These are phyloP conservation scores for Tulasnella sp. DNA, from an alignment of 768 basidiomycete species.

Conservation along the genomic window DNA sequence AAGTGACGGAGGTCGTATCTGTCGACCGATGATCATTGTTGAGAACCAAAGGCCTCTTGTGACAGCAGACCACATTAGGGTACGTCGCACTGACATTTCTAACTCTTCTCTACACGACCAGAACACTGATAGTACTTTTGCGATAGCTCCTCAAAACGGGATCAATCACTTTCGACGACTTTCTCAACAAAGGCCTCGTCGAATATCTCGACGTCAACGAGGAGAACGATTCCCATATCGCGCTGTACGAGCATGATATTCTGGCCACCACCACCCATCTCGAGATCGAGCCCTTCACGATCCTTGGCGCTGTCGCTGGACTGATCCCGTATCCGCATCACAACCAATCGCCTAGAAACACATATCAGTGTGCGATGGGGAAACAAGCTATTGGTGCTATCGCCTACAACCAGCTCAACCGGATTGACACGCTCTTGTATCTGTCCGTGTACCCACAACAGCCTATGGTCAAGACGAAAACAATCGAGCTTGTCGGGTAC, in stretches of 20 bases:
- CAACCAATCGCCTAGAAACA: slow-evolving; percentile 98
- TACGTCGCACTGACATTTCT: slow-evolving; percentile 29
- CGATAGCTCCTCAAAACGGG: slow-evolving; percentile 68
- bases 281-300: slow-evolving; percentile 96
- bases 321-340: slow-evolving; percentile 99
- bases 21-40: slow-evolving; percentile 94
- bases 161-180: slow-evolving; percentile 80
- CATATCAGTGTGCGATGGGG: slow-evolving; percentile 99
- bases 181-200: slow-evolving; percentile 80
- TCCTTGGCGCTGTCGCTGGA: slow-evolving; percentile 94
- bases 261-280: slow-evolving; percentile 78
- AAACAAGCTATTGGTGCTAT: slow-evolving; percentile 99
- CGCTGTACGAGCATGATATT: slow-evolving; percentile 85
- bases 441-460: slow-evolving; percentile 96
- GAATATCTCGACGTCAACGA: slow-evolving; percentile 99
- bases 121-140: slow-evolving; percentile 2
- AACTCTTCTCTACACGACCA: background rate
- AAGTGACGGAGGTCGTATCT: slow-evolving; percentile 93
- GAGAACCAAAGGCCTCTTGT: slow-evolving; percentile 71
- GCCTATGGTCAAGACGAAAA: slow-evolving; percentile 99
- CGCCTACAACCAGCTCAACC: slow-evolving; percentile 92
- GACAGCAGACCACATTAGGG: slow-evolving; percentile 64
- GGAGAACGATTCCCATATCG: slow-evolving; percentile 95
- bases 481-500: slow-evolving; percentile 93
- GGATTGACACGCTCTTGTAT: slow-evolving; percentile 97